Conservation (phyloP, 1,284 basidiomycete species). For the Sutorius eximius region DNA sequence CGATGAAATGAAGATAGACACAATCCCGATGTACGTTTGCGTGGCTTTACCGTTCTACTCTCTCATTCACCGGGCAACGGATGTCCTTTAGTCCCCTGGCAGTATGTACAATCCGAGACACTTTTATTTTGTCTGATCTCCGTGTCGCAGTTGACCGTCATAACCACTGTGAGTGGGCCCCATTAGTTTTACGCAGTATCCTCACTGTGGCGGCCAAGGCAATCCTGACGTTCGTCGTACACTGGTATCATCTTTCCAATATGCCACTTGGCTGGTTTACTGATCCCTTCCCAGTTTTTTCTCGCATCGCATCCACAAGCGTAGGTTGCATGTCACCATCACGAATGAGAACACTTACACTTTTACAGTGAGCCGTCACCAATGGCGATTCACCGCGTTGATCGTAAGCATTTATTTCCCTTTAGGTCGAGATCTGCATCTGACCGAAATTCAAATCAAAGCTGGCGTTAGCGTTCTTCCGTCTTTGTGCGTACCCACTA, state of each 20-base stretch:
- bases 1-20: constrained; percentile 22
- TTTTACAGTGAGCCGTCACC: constrained; percentile 24
- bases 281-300: constrained; percentile 27
- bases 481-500: constrained; percentile 35
- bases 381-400: constrained; percentile 26
- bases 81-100: constrained; percentile 39
- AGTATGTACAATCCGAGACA: constrained; percentile 33
- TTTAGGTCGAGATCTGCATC: background rate
- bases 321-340: constrained; percentile 13
- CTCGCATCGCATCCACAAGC: constrained; percentile 32
- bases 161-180: constrained; percentile 39
- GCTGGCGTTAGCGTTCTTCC: constrained; percentile 31
- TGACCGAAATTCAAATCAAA: constrained; percentile 13
- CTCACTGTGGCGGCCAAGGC: constrained; percentile 29
- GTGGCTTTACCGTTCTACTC: background rate
- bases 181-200: background rate
- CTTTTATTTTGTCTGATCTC: background rate
- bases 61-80: background rate
- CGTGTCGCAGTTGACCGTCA: constrained; percentile 43
- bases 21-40: constrained; percentile 25
- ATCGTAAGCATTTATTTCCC: constrained; percentile 19
- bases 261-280: background rate
- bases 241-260: constrained; percentile 29
- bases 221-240: constrained; percentile 34
- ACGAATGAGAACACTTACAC: background rate